phyloP scores from a whole-genome alignment of 768 basidiomycete genomes.

The Gymnopilus junonius region DNA sequence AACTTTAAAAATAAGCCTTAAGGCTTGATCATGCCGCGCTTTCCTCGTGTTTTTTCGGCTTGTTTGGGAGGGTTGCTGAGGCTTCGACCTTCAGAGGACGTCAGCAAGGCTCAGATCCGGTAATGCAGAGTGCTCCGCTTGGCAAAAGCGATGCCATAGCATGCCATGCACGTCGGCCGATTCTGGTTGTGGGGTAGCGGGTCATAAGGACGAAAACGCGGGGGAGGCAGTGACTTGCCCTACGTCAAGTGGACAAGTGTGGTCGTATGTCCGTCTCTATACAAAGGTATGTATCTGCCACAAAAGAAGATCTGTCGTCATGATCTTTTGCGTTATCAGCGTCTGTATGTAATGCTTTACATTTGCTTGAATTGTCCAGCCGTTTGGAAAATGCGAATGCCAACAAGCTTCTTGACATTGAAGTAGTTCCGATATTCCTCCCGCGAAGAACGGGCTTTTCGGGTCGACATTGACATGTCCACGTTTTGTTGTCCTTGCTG shows the following conservation, averaged over 20 bases:
- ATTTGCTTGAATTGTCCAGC: conserved; percentile 17
- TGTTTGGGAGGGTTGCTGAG: not conserved
- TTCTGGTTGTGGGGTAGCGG: not conserved
- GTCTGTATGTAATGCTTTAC: not conserved
- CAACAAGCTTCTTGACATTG: not conserved
- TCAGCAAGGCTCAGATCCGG: not conserved
- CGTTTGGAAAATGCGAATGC: conserved; percentile 1
- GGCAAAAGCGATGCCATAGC: not conserved
- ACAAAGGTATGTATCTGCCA: not conserved
- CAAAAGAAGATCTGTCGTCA: conserved; percentile 21
- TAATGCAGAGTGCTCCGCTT: not conserved
- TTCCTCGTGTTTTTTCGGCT: not conserved
- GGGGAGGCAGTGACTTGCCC: conserved; percentile 2
- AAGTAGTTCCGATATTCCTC: conserved; percentile 24
- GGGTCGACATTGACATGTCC: conserved; percentile 4
- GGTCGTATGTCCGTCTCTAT: not conserved
- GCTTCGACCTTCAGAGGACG: not conserved
- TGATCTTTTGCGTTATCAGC: not conserved
- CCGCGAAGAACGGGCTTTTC: conserved; percentile 20
- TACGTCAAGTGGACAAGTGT: conserved; percentile 7
- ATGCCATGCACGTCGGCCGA: not conserved
- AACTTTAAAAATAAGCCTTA: not conserved
- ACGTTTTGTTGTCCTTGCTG: not conserved
- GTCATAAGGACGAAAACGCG: not conserved
- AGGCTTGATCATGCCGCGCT: not conserved